Evolutionary conservation across 1,284 basidiomycete species (phyloP).

Genomic region (Leccinum griseonigrum): DNA sequence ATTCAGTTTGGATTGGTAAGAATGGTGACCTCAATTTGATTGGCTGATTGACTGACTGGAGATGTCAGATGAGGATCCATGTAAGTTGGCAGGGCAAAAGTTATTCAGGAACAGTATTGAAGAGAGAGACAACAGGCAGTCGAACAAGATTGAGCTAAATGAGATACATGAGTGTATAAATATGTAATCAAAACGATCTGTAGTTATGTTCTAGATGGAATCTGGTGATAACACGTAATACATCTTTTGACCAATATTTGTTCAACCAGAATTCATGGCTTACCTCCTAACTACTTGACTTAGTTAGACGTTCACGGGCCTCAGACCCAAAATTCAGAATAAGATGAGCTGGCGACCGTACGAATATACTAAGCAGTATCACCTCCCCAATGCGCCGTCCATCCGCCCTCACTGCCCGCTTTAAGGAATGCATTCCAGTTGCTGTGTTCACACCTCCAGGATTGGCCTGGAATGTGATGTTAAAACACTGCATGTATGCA

Average conservation of each 20-base stretch:
- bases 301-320: background rate
- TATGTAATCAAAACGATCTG: background rate
- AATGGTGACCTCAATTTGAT: background rate
- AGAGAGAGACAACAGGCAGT: background rate
- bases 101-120: background rate
- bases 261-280: constrained; percentile 4
- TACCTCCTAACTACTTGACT: background rate
- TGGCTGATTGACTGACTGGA: background rate
- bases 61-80: background rate
- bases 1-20: background rate
- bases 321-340: background rate
- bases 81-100: background rate
- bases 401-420: background rate
- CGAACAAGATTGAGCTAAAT: background rate
- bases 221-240: background rate
- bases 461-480: background rate
- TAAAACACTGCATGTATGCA: background rate
- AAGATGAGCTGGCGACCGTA: background rate
- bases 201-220: background rate
- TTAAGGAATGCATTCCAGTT: background rate
- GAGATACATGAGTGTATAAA: background rate
- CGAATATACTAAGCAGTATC: background rate
- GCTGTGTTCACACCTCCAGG: background rate
- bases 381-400: background rate
- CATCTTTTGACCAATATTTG: constrained; percentile 2